Conservation (phyloP, 352 stramenopile species). For the Globisporangium barbulae region DNA sequence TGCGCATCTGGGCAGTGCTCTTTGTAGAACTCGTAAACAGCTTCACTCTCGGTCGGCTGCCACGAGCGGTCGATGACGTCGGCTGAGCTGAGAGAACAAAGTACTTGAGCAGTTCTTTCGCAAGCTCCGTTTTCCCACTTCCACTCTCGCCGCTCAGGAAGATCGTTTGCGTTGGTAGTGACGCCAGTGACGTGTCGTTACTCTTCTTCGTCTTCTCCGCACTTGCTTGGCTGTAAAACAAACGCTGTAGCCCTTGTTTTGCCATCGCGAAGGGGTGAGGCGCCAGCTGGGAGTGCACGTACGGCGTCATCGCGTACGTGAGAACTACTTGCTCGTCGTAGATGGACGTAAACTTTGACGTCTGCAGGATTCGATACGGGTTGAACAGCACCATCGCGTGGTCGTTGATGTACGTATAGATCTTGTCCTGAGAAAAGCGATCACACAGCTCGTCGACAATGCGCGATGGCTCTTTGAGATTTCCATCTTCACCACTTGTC, state of each 20-base stretch:
- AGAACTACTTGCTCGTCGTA: conserved; percentile 79
- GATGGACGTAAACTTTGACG: conserved; percentile 73
- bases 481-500: background rate
- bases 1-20: conserved; percentile 81
- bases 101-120: conserved; percentile 81
- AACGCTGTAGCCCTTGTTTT: conserved; percentile 50
- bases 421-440: conserved; percentile 45
- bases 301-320: conserved; percentile 47
- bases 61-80: conserved; percentile 15
- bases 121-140: conserved; percentile 72
- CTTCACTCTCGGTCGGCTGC: conserved; percentile 37
- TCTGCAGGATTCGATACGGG: conserved; percentile 71
- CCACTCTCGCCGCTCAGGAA: conserved; percentile 66
- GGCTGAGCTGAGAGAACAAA: conserved; percentile 54
- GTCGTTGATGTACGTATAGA: conserved; percentile 65
- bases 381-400: conserved; percentile 70
- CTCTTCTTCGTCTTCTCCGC: background rate
- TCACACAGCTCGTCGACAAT: conserved; percentile 22
- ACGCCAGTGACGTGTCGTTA: background rate
- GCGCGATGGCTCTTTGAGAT: background rate
- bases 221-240: conserved; percentile 31
- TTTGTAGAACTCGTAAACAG: conserved; percentile 83
- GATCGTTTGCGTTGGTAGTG: conserved; percentile 25
- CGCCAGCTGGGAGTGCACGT: conserved; percentile 33
- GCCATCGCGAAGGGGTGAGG: conserved; percentile 75